A percentile compares a stretch with the other conserved stretches of the same genome.
Conservation (phyloP, 257 asterid species). For the Rauvolfia tetraphylla region DNA sequence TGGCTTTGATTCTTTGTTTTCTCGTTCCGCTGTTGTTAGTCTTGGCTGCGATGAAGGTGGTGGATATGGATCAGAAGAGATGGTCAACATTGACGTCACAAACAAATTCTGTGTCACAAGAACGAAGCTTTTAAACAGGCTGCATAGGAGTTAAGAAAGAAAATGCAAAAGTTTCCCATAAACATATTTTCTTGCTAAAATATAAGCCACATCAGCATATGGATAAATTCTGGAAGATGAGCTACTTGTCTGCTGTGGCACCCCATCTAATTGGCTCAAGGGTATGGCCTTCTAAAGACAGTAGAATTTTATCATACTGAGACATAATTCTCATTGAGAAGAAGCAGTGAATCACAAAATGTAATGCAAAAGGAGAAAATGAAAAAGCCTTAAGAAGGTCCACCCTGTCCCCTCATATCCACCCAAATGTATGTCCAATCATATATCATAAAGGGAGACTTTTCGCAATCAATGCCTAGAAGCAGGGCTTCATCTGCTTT, state of each 20-base stretch:
- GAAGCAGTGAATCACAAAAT: not conserved
- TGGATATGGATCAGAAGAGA: conserved; percentile 41
- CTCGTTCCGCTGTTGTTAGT: conserved; percentile 39
- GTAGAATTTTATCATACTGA: not conserved
- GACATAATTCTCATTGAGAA: not conserved
- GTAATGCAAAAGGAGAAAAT: not conserved
- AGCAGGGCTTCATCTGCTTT: not conserved
- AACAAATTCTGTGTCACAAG: conserved; percentile 53
- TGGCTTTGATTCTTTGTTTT: conserved; percentile 23
- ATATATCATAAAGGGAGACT: not conserved
- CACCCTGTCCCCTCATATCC: not conserved
- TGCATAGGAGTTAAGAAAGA: not conserved
- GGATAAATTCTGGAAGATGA: not conserved
- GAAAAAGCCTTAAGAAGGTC: not conserved
- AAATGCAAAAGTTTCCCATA: not conserved
- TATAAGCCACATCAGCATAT: not conserved
- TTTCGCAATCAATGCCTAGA: not conserved
- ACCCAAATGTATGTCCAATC: not conserved
- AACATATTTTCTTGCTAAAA: not conserved
- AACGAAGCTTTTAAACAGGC: too few relatives aligned
- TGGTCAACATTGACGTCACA: conserved; percentile 65
- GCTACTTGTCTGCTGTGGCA: not conserved
- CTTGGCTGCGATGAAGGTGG: conserved; percentile 32
- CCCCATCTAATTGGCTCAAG: not conserved
- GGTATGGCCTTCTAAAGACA: not conserved